Base-by-base conservation (phyloP, 805 yeast species). In the Wickerhamiella australiensis region DNA sequence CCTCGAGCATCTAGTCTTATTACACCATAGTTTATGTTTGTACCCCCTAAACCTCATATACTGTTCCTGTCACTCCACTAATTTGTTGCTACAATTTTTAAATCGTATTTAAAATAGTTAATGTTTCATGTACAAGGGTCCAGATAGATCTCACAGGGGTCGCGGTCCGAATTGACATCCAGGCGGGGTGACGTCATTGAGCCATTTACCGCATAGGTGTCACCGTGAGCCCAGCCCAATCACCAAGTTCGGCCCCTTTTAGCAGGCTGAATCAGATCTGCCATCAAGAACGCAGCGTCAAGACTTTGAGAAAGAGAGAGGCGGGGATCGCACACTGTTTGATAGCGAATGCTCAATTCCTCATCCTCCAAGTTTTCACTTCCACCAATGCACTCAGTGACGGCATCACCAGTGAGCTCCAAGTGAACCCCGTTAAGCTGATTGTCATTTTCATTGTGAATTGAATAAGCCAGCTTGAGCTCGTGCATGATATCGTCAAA, bases 361-460 rank as follows among this genome's bases (percentile, higher is more conserved):
- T 66, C 69, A 42, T 68, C 68, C 33, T 56, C 65, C 22, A 67
- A 56, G 35, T 56, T 56, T 51, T 65, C 66, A 17, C 70, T 65
- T 6, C 71, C 71, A 33, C 72, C 72, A 50, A 68, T 65, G 51
- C 73, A 68, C 56, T 68, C 73, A 3, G 73, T 68, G 20, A 68
- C 72, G 5, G 67, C 63, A 44, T 68, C 73, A 5, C 73, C 73
- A 5, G 73, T 68, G 27, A 68, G 60, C 53, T 68, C 73, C 22
- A 68, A 56, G 50, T 68, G 73, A 11, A 69, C 63, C 1, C 73
- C 73, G 40, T 68, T 65, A 27, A 68, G 62, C 49, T 47, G 51
- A 47, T 65, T 61, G 40, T 56, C 58, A 45, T 62, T 55, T 11
- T 57, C 64, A 45, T 50, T 55, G 56, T 68, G 73, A 29, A 68